Evolutionary conservation across 768 basidiomycete genomes (phyloP).

Genomic region (Megacollybia marginata): DNA sequence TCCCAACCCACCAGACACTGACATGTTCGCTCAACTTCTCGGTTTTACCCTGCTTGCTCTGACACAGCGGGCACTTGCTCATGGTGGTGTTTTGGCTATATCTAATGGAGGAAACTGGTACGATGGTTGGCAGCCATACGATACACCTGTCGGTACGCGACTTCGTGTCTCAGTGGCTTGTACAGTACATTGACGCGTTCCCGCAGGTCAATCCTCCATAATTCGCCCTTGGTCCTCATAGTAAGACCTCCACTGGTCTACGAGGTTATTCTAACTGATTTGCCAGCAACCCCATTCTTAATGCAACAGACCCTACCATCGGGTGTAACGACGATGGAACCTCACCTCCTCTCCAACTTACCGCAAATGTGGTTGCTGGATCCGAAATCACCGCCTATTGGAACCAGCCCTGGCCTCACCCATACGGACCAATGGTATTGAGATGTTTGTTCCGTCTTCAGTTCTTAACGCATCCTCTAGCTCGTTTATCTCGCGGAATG

Average conservation of each 20-base stretch:
- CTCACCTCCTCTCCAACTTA: slow-evolving; percentile 32
- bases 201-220: slow-evolving; percentile 28
- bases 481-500: slow-evolving; percentile 40
- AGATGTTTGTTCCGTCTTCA: not conserved
- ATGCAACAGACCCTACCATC: slow-evolving; percentile 29
- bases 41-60: slow-evolving; percentile 18
- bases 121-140: slow-evolving; percentile 35
- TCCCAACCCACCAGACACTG: not conserved
- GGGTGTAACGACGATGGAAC: slow-evolving; percentile 40
- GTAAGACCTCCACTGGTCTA: slow-evolving; percentile 15
- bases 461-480: slow-evolving; percentile 12
- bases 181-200: too few species aligned
- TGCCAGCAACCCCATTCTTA: slow-evolving; percentile 32
- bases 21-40: slow-evolving; percentile 1
- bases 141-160: slow-evolving; percentile 21
- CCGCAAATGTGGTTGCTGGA: slow-evolving; percentile 35
- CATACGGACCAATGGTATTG: not conserved
- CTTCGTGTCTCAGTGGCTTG: too few species aligned
- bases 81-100: slow-evolving; percentile 39
- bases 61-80: slow-evolving; percentile 25
- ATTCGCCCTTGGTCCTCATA: slow-evolving; percentile 38
- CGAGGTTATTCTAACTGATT: not conserved
- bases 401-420: slow-evolving; percentile 29
- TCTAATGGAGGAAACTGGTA: slow-evolving; percentile 30
- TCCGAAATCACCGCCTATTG: slow-evolving; percentile 35